A percentile compares a stretch with the other conserved stretches of the same genome.
Evolutionary conservation across 2,329 filamentous ascomycete genomes (phyloP).

Genomic region (Fusarium nodosum): DNA sequence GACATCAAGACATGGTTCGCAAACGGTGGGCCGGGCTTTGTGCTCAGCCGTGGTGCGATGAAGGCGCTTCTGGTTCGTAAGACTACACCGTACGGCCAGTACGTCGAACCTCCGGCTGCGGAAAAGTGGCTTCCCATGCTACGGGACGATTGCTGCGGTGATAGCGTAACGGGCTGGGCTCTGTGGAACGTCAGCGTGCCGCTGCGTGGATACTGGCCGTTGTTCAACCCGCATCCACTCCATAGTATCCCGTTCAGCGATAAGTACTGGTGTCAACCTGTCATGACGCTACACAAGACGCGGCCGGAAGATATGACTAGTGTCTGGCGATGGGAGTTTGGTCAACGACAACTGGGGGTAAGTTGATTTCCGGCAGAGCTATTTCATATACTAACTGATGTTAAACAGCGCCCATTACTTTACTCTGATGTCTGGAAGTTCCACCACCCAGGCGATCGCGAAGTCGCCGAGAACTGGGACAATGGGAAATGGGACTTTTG

Average conservation of each 20-base stretch:
- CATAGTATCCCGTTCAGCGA: slow-evolving; percentile 63
- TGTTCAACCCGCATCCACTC: slow-evolving; percentile 65
- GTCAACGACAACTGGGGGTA: slow-evolving; percentile 51
- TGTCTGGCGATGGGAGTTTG: slow-evolving; percentile 63
- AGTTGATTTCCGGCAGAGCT: slow-evolving; percentile 22
- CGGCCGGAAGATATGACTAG: slow-evolving; percentile 62
- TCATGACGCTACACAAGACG: slow-evolving; percentile 64
- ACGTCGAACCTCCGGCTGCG: slow-evolving; percentile 55
- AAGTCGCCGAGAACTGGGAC: slow-evolving; percentile 49
- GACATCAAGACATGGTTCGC: slow-evolving; percentile 60
- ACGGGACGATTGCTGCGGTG: slow-evolving; percentile 65
- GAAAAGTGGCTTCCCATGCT: slow-evolving; percentile 59
- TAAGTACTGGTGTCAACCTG: slow-evolving; percentile 65
- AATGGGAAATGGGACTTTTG: slow-evolving; percentile 53
- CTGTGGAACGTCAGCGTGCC: slow-evolving; percentile 60
- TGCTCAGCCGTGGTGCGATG: slow-evolving; percentile 61
- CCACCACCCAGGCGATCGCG: slow-evolving; percentile 51
- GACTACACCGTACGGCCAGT: slow-evolving; percentile 53
- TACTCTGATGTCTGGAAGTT: slow-evolving; percentile 57
- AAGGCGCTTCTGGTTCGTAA: slow-evolving; percentile 57
- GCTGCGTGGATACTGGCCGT: slow-evolving; percentile 63
- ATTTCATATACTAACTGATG: slow-evolving; percentile 41
- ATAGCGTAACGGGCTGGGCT: slow-evolving; percentile 64
- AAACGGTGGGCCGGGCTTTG: slow-evolving; percentile 64
- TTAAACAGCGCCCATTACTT: slow-evolving; percentile 51